Conservation (phyloP, 2,329 filamentous ascomycete species). For the Cladobotryum protrusum region DNA sequence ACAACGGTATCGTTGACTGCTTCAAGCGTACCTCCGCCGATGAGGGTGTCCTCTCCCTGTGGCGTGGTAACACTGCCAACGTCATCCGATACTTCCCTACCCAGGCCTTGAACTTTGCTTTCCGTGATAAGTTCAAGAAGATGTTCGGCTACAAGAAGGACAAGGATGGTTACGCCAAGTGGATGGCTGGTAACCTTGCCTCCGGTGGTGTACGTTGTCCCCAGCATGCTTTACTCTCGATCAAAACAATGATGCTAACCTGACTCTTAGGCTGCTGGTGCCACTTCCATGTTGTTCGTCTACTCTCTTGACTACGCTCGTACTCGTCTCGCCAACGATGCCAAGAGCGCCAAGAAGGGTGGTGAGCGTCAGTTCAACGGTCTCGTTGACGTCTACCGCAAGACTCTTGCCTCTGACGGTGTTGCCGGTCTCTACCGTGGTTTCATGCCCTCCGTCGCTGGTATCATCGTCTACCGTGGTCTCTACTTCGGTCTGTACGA, state of each 20-base stretch:
- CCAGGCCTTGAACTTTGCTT: constrained; percentile 99
- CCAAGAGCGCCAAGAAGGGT: constrained; percentile 94
- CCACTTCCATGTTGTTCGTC: constrained; percentile 99
- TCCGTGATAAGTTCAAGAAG: constrained; percentile 99
- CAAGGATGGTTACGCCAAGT: constrained; percentile 94
- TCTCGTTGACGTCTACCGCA: constrained; percentile 98
- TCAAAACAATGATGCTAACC: background rate
- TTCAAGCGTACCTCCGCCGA: constrained; percentile 85
- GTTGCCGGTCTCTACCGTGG: constrained; percentile 99
- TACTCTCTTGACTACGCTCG: constrained; percentile 99
- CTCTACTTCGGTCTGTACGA: constrained; percentile 99
- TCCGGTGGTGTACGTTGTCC: constrained; percentile 86
- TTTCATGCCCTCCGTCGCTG: constrained; percentile 98
- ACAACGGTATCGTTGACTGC: constrained; percentile 89
- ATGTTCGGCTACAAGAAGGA: constrained; percentile 99
- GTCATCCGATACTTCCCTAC: constrained; percentile 99
- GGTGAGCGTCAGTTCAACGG: constrained; percentile 99
- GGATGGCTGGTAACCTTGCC: constrained; percentile 99
- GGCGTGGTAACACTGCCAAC: constrained; percentile 99
- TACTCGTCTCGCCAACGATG: constrained; percentile 99
- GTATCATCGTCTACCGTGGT: constrained; percentile 99
- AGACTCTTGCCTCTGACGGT: constrained; percentile 98
- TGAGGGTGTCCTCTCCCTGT: constrained; percentile 92
- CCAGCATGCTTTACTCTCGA: background rate
- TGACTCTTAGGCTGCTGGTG: constrained; percentile 73